Evolutionary conservation across 1,139 yeast genomes (phyloP).

Genomic region (Debaryomyces udenii): DNA sequence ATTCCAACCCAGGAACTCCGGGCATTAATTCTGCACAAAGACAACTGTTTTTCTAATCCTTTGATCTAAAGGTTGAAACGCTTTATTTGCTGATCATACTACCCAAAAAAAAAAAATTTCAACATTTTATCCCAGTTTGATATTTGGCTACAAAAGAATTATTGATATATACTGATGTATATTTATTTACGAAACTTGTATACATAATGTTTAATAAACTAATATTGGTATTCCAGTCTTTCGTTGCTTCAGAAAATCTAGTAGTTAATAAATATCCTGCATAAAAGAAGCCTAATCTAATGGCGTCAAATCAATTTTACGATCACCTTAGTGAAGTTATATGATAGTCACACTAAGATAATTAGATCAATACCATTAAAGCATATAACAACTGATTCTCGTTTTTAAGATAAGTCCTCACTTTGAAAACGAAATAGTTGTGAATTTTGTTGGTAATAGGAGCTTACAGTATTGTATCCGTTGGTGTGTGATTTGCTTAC

Average conservation of each 20-base stretch:
- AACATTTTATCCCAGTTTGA: background rate
- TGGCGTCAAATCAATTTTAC: constrained; percentile 8
- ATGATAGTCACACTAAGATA: background rate
- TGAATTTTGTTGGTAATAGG: background rate
- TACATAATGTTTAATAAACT: constrained; percentile 8
- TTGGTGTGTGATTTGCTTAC: constrained; percentile 6
- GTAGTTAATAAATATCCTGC: constrained; percentile 2
- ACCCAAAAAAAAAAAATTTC: background rate
- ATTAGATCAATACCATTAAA: constrained; percentile 2
- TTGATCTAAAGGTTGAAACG: background rate
- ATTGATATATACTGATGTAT: constrained; percentile 1
- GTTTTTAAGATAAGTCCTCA: no score
- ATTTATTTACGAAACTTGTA: constrained; percentile 7
- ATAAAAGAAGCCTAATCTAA: constrained; percentile 3
- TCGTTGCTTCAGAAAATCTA: background rate
- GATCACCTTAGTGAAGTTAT: background rate
- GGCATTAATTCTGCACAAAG: constrained; percentile 23
- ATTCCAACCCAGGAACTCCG: constrained; percentile 50
- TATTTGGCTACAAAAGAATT: background rate
- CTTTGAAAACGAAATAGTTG: no score
- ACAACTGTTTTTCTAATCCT: constrained; percentile 23
- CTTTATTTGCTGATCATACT: background rate
- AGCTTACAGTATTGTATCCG: background rate
- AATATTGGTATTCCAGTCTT: background rate
- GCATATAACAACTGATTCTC: constrained; percentile 1